These are phyloP conservation scores for Claviceps cyperi DNA, from an alignment of 2,329 filamentous ascomycete genomes.

Conservation along the genomic window DNA sequence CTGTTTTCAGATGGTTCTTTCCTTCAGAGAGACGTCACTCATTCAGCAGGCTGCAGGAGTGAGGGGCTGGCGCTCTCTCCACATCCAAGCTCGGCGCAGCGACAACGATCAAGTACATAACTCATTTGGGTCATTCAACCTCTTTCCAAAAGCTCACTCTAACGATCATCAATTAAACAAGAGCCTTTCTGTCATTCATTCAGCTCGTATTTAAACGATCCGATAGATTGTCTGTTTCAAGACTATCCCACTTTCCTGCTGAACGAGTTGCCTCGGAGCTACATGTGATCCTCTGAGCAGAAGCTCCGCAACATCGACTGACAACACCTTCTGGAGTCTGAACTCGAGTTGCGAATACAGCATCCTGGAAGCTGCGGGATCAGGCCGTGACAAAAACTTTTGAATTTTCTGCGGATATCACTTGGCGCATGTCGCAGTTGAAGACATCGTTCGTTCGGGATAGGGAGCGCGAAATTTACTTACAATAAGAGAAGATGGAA, in stretches of 20 bases:
- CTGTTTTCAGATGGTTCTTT: neutral
- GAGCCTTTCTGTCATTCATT: neutral
- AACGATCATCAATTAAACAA: neutral
- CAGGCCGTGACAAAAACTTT: neutral
- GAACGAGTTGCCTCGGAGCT: neutral
- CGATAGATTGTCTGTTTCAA: neutral
- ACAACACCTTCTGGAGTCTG: neutral
- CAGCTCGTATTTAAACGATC: neutral
- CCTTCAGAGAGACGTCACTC: neutral
- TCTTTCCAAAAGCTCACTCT: neutral
- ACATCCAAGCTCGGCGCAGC: constrained; percentile 2
- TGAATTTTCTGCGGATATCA: neutral
- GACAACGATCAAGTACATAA: neutral
- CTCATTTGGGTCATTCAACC: neutral
- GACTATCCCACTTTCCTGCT: neutral
- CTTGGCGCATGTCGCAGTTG: neutral
- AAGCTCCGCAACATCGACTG: constrained; percentile 1
- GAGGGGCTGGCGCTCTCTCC: neutral
- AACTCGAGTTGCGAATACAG: neutral
- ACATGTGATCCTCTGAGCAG: neutral
- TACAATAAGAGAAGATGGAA: constrained; percentile 21
- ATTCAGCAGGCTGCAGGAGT: neutral
- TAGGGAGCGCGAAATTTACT: neutral
- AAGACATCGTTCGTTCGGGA: neutral
- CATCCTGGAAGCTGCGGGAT: neutral